Evolutionary conservation across 139 green algal genomes (phyloP).

Genomic region (Auxenochlorella protothecoides): DNA sequence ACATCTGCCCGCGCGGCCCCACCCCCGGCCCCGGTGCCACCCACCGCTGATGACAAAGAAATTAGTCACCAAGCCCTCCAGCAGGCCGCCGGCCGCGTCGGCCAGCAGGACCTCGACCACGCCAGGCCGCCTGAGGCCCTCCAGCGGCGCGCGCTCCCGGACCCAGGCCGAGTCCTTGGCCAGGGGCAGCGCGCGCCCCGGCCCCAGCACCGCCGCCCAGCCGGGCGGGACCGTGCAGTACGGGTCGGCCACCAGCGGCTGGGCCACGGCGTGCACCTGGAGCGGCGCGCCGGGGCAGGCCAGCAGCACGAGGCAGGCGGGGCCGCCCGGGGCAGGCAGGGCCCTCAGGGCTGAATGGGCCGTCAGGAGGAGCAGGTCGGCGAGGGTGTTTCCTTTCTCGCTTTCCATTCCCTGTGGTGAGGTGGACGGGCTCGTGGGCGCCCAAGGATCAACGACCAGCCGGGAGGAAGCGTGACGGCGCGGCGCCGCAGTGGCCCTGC

Average conservation of each 20-base stretch:
- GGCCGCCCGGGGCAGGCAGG: too few species aligned
- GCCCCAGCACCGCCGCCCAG: constrained; percentile 11
- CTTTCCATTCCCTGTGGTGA: too few species aligned
- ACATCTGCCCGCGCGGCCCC: too few species aligned
- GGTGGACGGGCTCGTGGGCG: too few species aligned
- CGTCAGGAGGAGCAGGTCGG: too few species aligned
- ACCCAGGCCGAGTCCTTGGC: constrained; percentile 27
- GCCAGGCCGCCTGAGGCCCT: not conserved
- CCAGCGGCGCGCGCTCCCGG: constrained; percentile 4
- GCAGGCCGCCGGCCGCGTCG: constrained; percentile 14
- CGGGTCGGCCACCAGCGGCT: not conserved
- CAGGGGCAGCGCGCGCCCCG: constrained; percentile 9
- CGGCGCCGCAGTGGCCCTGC: too few species aligned
- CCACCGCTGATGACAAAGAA: constrained; percentile 25
- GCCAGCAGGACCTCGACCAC: constrained; percentile 30
- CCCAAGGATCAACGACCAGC: too few species aligned
- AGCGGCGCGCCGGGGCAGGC: not conserved
- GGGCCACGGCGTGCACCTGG: not conserved
- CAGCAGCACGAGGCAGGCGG: not conserved
- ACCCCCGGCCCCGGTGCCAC: too few species aligned
- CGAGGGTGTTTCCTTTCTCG: too few species aligned
- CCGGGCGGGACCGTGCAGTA: not conserved
- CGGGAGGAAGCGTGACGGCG: too few species aligned
- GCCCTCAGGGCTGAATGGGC: too few species aligned
- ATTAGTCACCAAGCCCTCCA: constrained; percentile 44